Percentiles rank a stretch among this genome's conserved stretches.
phyloP scores from a whole-genome alignment of 768 basidiomycete species.

The Kwoniella mangroviensis region DNA sequence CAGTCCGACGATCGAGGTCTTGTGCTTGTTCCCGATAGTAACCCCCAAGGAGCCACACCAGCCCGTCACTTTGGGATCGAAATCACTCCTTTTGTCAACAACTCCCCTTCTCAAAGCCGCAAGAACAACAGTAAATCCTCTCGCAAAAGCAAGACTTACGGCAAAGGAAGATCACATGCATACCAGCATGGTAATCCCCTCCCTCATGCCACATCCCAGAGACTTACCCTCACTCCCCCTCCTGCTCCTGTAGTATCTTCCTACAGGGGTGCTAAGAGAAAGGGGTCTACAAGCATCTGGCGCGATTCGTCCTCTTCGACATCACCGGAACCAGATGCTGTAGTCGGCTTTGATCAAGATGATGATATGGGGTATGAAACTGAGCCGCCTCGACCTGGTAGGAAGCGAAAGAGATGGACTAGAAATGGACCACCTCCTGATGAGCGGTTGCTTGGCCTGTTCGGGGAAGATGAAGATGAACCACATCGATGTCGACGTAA shows the following conservation, averaged over 20 bases:
- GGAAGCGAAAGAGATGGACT: background rate
- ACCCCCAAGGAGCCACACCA: background rate
- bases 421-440: slow-evolving; percentile 22
- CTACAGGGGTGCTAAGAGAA: slow-evolving; percentile 22
- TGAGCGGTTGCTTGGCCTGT: background rate
- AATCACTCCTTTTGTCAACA: background rate
- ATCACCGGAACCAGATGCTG: background rate
- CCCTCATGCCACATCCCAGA: background rate
- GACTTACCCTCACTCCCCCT: background rate
- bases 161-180: slow-evolving; percentile 21
- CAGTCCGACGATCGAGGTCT: background rate
- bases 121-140: slow-evolving; percentile 6
- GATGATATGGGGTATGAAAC: background rate
- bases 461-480: slow-evolving; percentile 2
- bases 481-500: background rate
- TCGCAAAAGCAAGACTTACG: slow-evolving; percentile 15
- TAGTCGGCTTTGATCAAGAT: background rate
- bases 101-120: background rate
- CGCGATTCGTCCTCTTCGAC: background rate
- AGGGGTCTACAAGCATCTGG: slow-evolving; percentile 23
- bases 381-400: background rate
- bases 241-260: background rate
- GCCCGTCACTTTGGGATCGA: background rate
- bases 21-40: slow-evolving; percentile 9
- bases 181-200: slow-evolving; percentile 20